A percentile compares a stretch with the other conserved stretches of the same genome.
Evolutionary conservation across 257 asterid genomes (phyloP).

Genomic region (Primulina tabacum): DNA sequence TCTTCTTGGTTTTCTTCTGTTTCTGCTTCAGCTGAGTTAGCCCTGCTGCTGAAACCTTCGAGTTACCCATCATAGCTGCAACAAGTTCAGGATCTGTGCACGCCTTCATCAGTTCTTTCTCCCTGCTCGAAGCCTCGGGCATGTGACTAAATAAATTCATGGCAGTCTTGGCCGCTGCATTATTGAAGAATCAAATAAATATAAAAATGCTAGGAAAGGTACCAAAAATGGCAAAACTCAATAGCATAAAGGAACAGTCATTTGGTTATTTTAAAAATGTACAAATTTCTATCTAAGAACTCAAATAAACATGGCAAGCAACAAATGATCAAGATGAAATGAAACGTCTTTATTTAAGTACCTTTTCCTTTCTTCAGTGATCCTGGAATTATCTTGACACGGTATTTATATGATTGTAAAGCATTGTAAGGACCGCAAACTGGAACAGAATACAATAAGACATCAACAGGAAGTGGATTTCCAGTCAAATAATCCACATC

Average conservation of each 20-base stretch:
- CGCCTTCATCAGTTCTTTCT: conserved; percentile 94
- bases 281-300: not conserved
- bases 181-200: not conserved
- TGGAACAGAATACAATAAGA: conserved; percentile 81
- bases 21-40: conserved; percentile 86
- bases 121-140: conserved; percentile 72
- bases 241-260: not conserved
- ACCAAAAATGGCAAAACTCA: not conserved
- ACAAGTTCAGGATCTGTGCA: conserved; percentile 98
- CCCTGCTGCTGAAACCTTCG: conserved; percentile 91
- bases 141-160: conserved; percentile 79
- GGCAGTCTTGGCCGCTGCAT: conserved; percentile 88
- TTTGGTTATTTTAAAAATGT: not conserved
- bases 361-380: conserved; percentile 94
- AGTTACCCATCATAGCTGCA: conserved; percentile 86
- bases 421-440: conserved; percentile 92
- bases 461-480: conserved; percentile 70
- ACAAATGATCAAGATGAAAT: not conserved
- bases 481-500: conserved; percentile 96
- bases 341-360: conserved; percentile 19
- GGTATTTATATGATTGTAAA: conserved; percentile 83
- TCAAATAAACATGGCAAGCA: not conserved
- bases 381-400: conserved; percentile 93
- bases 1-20: conserved; percentile 86
- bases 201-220: not conserved